These are phyloP conservation scores for Flaveria brownii DNA, from an alignment of 129 eudicot genomes.

Conservation along the genomic window DNA sequence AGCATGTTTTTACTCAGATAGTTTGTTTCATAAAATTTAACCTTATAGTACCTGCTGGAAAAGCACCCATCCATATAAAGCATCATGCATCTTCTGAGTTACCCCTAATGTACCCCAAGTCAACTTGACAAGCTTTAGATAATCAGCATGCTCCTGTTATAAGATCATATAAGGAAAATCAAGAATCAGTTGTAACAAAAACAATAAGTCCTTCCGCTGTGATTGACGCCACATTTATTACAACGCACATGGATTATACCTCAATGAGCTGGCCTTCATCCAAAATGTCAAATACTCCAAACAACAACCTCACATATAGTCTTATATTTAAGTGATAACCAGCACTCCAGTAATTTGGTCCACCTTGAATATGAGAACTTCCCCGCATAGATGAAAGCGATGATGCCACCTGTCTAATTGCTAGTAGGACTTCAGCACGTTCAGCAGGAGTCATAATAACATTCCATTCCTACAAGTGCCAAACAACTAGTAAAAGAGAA, in stretches of 20 bases:
- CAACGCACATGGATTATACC: constrained; percentile 40
- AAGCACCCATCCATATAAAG: constrained; percentile 85
- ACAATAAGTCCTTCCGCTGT: not conserved
- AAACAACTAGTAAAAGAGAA: constrained; percentile 7
- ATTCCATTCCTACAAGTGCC: constrained; percentile 73
- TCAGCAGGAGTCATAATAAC: constrained; percentile 64
- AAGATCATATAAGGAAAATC: constrained; percentile 25
- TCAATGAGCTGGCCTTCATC: constrained; percentile 85
- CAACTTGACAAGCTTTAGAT: constrained; percentile 70
- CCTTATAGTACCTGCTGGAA: constrained; percentile 76
- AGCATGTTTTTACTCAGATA: not conserved
- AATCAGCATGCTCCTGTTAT: constrained; percentile 70
- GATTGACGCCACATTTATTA: constrained; percentile 18
- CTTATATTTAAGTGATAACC: constrained; percentile 76
- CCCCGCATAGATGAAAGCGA: constrained; percentile 55
- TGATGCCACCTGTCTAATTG: constrained; percentile 65
- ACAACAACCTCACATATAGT: constrained; percentile 81
- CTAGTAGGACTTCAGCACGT: constrained; percentile 60
- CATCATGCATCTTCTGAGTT: constrained; percentile 72
- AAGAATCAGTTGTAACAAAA: constrained; percentile 20
- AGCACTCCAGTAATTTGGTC: constrained; percentile 66
- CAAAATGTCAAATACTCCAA: constrained; percentile 77
- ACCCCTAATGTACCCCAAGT: constrained; percentile 92
- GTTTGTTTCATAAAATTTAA: not conserved
- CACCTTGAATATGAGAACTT: constrained; percentile 58